Evolutionary conservation across 2,329 filamentous ascomycete species (phyloP).

Genomic region (Amylocarpus encephaloides): DNA sequence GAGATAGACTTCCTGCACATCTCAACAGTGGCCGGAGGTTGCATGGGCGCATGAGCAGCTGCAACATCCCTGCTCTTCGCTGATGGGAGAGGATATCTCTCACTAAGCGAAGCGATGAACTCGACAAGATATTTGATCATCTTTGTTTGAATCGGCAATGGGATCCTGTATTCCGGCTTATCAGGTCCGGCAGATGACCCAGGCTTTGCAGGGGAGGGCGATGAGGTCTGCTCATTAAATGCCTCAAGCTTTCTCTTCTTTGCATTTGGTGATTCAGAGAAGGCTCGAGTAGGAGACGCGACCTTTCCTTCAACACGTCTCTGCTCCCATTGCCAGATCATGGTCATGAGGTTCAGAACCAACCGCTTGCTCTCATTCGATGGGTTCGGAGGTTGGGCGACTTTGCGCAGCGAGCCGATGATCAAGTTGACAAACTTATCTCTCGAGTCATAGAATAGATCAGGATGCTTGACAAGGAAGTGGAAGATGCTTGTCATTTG

Average conservation of each 20-base stretch:
- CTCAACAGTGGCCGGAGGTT: slow-evolving; percentile 58
- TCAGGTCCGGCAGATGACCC: slow-evolving; percentile 39
- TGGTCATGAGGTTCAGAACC: slow-evolving; percentile 79
- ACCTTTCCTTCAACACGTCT: slow-evolving; percentile 61
- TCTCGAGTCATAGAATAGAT: slow-evolving; percentile 89
- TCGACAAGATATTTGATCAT: slow-evolving; percentile 94
- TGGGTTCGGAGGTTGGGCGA: slow-evolving; percentile 74
- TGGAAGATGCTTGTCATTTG: slow-evolving; percentile 97
- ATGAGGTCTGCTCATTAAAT: slow-evolving; percentile 39
- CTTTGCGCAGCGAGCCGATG: slow-evolving; percentile 81
- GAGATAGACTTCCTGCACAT: slow-evolving; percentile 80
- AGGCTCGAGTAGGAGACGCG: slow-evolving; percentile 35
- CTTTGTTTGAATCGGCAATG: slow-evolving; percentile 61
- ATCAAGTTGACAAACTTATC: slow-evolving; percentile 88
- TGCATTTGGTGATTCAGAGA: slow-evolving; percentile 64
- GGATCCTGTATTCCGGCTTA: slow-evolving; percentile 61
- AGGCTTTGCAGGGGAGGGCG: slow-evolving; percentile 48
- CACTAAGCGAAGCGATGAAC: slow-evolving; percentile 85
- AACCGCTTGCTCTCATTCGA: slow-evolving; percentile 90
- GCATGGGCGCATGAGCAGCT: slow-evolving; percentile 38
- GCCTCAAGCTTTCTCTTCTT: slow-evolving; percentile 70
- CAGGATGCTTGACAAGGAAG: slow-evolving; percentile 86
- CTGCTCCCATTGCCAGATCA: slow-evolving; percentile 92
- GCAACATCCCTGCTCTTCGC: slow-evolving; percentile 55
- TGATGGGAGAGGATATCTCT: slow-evolving; percentile 73